Evolutionary conservation across 768 basidiomycete genomes (phyloP).

Genomic region (Agrocybe chaxingu): DNA sequence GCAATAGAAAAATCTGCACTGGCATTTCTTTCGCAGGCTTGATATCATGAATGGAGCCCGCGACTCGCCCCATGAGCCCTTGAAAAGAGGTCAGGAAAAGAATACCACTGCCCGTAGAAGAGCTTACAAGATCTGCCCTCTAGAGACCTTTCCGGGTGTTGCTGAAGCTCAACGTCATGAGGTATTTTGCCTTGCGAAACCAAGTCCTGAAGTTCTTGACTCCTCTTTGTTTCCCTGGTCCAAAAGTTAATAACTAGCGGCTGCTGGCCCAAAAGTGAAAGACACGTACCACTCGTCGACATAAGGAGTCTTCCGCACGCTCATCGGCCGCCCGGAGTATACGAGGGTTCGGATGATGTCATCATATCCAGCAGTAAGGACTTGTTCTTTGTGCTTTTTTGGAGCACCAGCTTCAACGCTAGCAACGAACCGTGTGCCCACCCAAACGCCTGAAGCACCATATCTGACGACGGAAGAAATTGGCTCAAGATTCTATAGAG

Average conservation of each 20-base stretch:
- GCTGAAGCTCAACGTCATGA: slow-evolving; percentile 68
- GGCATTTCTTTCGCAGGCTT: slow-evolving; percentile 85
- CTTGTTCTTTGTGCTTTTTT: slow-evolving; percentile 64
- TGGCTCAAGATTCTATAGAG: background rate
- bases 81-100: background rate
- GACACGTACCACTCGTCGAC: slow-evolving; percentile 62
- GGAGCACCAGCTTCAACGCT: slow-evolving; percentile 80
- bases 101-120: background rate
- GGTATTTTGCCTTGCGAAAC: slow-evolving; percentile 68
- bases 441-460: slow-evolving; percentile 86
- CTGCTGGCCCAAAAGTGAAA: background rate
- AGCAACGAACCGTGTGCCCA: slow-evolving; percentile 84
- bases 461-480: slow-evolving; percentile 39
- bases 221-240: slow-evolving; percentile 58
- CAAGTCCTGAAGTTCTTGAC: slow-evolving; percentile 55
- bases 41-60: slow-evolving; percentile 72
- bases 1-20: slow-evolving; percentile 22
- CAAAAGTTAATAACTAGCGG: background rate
- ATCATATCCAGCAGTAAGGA: slow-evolving; percentile 70
- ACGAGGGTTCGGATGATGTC: slow-evolving; percentile 70
- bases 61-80: slow-evolving; percentile 83
- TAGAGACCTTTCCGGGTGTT: slow-evolving; percentile 62
- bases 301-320: slow-evolving; percentile 79
- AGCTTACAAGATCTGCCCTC: slow-evolving; percentile 58
- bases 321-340: slow-evolving; percentile 78